Percentiles rank a stretch among this genome's conserved stretches.
phyloP scores from a whole-genome alignment of 1,284 basidiomycete genomes.

The Ceratobasidium papillatum region DNA sequence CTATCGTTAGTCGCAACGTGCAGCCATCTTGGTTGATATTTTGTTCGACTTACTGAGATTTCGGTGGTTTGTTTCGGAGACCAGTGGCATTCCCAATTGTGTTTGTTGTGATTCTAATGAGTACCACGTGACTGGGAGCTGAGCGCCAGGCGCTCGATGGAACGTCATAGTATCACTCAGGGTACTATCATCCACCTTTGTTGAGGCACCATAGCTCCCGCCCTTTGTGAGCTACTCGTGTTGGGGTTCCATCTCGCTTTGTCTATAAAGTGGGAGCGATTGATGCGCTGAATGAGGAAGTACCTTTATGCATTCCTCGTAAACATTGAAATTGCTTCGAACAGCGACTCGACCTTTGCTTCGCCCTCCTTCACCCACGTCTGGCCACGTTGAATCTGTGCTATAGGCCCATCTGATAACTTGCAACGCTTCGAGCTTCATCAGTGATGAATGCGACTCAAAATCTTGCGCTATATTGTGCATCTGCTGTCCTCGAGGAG shows the following conservation, averaged over 20 bases:
- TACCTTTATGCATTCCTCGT: not conserved
- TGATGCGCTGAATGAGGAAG: not conserved
- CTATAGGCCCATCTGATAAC: not conserved
- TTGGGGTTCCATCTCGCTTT: slow-evolving; percentile 12
- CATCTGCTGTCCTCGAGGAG: slow-evolving; percentile 27
- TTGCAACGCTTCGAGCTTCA: not conserved
- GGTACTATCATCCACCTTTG: slow-evolving; percentile 24
- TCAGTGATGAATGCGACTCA: slow-evolving; percentile 31
- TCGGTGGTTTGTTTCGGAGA: not conserved
- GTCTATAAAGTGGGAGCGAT: not conserved
- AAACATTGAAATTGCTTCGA: slow-evolving; percentile 30
- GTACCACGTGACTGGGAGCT: not conserved
- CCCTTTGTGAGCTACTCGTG: not conserved
- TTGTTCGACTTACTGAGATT: slow-evolving; percentile 7
- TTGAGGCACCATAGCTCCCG: not conserved
- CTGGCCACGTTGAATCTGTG: not conserved
- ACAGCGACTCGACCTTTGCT: not conserved
- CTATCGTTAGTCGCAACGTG: not conserved
- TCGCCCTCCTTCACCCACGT: slow-evolving; percentile 22
- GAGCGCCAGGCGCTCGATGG: slow-evolving; percentile 9
- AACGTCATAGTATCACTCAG: not conserved
- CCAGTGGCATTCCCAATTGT: not conserved
- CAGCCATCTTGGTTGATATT: not conserved
- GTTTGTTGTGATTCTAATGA: not conserved
- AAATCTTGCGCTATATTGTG: slow-evolving; percentile 31